phyloP scores from a whole-genome alignment of 2,329 filamentous ascomycete genomes.

The Cordyceps javanica region DNA sequence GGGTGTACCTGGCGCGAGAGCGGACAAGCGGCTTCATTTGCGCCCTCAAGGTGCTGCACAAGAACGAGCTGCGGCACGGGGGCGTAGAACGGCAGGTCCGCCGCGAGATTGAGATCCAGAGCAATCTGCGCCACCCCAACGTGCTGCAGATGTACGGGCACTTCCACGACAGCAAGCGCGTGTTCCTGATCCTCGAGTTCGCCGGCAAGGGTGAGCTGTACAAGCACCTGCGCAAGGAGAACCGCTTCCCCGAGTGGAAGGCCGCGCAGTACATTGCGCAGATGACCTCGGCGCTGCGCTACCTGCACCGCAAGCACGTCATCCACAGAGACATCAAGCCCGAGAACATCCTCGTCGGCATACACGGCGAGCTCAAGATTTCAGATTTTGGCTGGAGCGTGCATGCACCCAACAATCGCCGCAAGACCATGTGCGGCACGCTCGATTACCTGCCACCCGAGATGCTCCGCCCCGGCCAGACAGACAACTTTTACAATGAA shows the following conservation, averaged over 20 bases:
- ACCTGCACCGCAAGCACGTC: constrained; percentile 93
- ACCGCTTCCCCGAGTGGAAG: constrained; percentile 78
- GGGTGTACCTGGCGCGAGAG: constrained; percentile 80
- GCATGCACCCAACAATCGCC: constrained; percentile 88
- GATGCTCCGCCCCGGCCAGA: constrained; percentile 80
- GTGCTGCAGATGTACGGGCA: constrained; percentile 79
- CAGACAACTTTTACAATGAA: constrained; percentile 86
- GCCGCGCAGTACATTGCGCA: constrained; percentile 83
- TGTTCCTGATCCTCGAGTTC: constrained; percentile 83
- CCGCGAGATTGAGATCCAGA: constrained; percentile 85
- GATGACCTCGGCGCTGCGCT: constrained; percentile 83
- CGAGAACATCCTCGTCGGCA: constrained; percentile 92
- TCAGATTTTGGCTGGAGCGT: constrained; percentile 98
- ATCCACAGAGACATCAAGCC: constrained; percentile 98
- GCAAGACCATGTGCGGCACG: constrained; percentile 94
- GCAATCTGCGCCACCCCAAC: constrained; percentile 79
- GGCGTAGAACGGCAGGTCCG: constrained; percentile 79
- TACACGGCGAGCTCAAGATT: constrained; percentile 97
- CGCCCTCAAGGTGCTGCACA: constrained; percentile 81
- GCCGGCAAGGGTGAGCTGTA: constrained; percentile 82
- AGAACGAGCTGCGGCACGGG: constrained; percentile 72
- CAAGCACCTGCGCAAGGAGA: constrained; percentile 75
- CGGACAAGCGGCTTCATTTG: constrained; percentile 75
- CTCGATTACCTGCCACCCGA: constrained; percentile 96
- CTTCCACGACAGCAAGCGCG: constrained; percentile 83